Base-by-base conservation (phyloP, 805 yeast species). In the Kodamaea leandrae region DNA sequence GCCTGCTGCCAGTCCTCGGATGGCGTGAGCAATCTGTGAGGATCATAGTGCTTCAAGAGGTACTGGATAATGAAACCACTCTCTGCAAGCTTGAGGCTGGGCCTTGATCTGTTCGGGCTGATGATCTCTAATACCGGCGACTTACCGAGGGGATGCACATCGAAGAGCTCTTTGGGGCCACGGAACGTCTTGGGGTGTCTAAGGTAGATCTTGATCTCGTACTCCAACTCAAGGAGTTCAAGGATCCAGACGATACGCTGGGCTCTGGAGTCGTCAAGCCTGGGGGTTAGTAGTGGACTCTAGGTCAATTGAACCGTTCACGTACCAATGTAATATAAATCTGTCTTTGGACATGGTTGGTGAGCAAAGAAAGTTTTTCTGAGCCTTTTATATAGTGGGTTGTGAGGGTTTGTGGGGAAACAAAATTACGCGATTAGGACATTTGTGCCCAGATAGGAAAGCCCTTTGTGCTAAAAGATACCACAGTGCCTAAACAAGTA, bases 171-270 rank as follows among this genome's bases (percentile, higher is more conserved):
- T 10, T 35, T 35, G n/a, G 25, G 60, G 52, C 66, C 68, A 30
- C 76, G 61, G 59, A 68, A 68, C 14, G 68, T 64, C 6, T 63
- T 60, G 2, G 68, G 63, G 46, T 75, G 65, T 37, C 89, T 69
- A 42, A 72, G 59, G 57, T 77, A 80, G 2, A 72, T 53, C 47
- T 77, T 72, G 14, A 81, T 59, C 10, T 74, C 76, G 52, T 80
- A 83, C 18, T 75, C 76, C 5, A 82, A 53, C 9, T 66, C 67
- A 10, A 84, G 61, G 37, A 80, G 75, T 45, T 82, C 86, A n/a
- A 84, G 61, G 35, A 80, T 60, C 85, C 87, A 83, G 21, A 77
- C 53, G 7, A 82, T 68, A 41, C 89, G 68, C 39, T 73, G 78
- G 1, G 86, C 62, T 52, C 90, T 68, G 3, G 87, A 81, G 13